phyloP scores from a whole-genome alignment of 176 grass and related monocot genomes.

The Eragrostis curvula region DNA sequence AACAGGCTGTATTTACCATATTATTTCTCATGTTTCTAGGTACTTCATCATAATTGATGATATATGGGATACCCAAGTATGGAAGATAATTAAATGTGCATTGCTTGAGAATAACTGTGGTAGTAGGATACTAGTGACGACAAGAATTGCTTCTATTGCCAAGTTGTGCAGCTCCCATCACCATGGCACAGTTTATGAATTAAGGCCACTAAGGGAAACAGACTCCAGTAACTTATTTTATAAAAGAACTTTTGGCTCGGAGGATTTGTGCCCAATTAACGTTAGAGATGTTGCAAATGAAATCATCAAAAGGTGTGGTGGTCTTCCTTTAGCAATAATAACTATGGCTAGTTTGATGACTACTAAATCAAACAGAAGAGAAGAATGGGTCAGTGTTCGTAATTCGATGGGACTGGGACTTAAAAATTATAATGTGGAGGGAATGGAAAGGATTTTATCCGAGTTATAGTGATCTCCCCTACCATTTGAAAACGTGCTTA shows the following conservation, averaged over 20 bases:
- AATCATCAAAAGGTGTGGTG: slow-evolving; percentile 32
- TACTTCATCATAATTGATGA: slow-evolving; percentile 32
- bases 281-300: slow-evolving; percentile 8
- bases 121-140: slow-evolving; percentile 40
- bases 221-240: slow-evolving; percentile 26
- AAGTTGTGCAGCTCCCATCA: slow-evolving; percentile 11
- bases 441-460: slow-evolving; percentile 33
- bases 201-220: slow-evolving; percentile 19
- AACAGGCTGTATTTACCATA: neutral
- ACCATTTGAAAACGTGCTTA: slow-evolving; percentile 40
- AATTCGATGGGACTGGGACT: slow-evolving; percentile 30
- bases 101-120: slow-evolving; percentile 19
- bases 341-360: slow-evolving; percentile 10
- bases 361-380: slow-evolving; percentile 21
- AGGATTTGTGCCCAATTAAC: slow-evolving; percentile 4
- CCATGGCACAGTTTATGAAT: slow-evolving; percentile 5
- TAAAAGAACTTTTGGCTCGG: slow-evolving; percentile 1
- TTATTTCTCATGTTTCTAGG: neutral
- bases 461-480: slow-evolving; percentile 40
- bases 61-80: slow-evolving; percentile 7
- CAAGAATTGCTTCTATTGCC: slow-evolving; percentile 25
- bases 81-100: slow-evolving; percentile 15
- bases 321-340: slow-evolving; percentile 30
- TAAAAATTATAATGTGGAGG: neutral
- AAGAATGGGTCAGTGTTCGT: slow-evolving; percentile 17